Percentiles rank a stretch among this genome's conserved stretches.
Conservation (phyloP, 1,139 yeast species). For the Taphrina communis region DNA sequence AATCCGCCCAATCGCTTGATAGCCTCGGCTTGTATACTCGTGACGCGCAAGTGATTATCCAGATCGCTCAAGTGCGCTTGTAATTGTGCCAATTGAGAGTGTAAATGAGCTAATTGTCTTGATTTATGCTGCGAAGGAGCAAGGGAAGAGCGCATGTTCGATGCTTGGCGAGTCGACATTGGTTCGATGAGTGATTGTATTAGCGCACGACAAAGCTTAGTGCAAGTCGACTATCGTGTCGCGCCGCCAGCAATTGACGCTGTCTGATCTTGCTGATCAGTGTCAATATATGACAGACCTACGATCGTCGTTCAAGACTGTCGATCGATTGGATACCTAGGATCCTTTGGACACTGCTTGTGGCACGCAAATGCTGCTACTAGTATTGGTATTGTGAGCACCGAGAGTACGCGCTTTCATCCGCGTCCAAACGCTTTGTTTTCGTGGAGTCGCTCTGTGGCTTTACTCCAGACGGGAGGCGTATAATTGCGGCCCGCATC, state of each 20-base stretch:
- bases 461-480: neutral
- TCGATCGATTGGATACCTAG: no score
- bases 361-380: neutral
- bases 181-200: no score
- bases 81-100: constrained; percentile 67
- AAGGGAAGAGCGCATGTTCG: constrained; percentile 23
- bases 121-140: constrained; percentile 51
- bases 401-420: neutral
- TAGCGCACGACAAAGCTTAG: no score
- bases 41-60: constrained; percentile 61
- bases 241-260: no score
- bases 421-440: neutral
- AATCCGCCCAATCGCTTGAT: constrained; percentile 65
- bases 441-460: neutral
- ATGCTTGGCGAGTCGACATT: constrained; percentile 18
- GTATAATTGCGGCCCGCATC: neutral
- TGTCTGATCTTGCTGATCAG: no score
- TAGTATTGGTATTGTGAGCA: neutral
- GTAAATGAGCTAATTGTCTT: constrained; percentile 65
- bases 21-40: constrained; percentile 63
- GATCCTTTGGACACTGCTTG: neutral
- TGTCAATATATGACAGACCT: no score
- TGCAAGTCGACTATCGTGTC: no score
- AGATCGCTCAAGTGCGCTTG: constrained; percentile 66
- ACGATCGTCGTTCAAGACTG: no score